Evolutionary conservation across 2,329 filamentous ascomycete genomes (phyloP), one percentile per base, ranked within the genome.

Genomic region (Mariannaea sp.): DNA sequence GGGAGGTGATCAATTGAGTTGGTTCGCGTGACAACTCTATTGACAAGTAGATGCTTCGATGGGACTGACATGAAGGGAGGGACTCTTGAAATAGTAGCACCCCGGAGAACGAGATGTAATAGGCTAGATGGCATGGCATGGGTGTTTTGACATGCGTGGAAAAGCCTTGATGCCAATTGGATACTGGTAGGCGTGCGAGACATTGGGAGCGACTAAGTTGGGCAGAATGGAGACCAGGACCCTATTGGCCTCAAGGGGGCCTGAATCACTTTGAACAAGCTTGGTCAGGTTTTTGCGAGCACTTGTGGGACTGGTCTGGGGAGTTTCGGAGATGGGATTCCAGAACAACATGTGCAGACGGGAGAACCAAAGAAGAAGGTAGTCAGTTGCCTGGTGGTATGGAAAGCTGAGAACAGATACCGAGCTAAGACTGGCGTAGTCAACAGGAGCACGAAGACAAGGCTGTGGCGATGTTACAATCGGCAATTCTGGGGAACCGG

Each of bases 191-290:
- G 50, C 46, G 49, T 50, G 61, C 62, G 51, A 52, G 47, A 64
- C 62, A 52, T 53, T 52, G 54, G 61, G 44, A 61, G 38, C 22
- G 36, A 47, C 49, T 41, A 49, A 29, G 54, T 57, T 42, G 48
- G 45, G 59, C 51, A 55, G 46, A 41, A 29, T 38, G 26, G 50
- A 49, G 44, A 51, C 41, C 27, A 40, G 26, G 44, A 26, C 52
- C 32, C 17, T 39, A 27, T 48, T 41, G 40, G 24, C 22, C 53
- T 38, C 20, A 33, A 49, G 36, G 38, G 51, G 56, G 40, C 42
- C 53, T 45, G 45, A 54, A 49, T 36, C 48, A 41, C 26, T 39
- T 35, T 32, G 35, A 39, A 19, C 10, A 13, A 24, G 16, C 10
- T 8, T 24, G 22, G 8, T 24, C 14, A 27, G 32, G 16, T 17